These are phyloP conservation scores for Mycosarcoma maydis DNA, from an alignment of 1,284 basidiomycete species.

Conservation along the genomic window DNA sequence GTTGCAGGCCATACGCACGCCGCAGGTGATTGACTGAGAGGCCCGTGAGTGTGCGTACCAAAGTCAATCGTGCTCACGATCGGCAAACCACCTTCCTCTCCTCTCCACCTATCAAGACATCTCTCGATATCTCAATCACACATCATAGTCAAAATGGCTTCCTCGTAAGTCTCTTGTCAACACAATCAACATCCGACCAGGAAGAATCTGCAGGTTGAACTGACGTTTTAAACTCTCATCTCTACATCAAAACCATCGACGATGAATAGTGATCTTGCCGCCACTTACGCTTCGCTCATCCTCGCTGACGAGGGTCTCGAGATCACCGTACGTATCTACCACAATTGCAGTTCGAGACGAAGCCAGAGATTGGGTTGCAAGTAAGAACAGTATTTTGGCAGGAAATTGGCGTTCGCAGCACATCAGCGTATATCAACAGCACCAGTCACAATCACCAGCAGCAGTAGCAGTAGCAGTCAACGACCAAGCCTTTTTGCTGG, in stretches of 20 bases:
- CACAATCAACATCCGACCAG: background rate
- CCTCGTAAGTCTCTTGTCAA: conserved; percentile 35
- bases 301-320: conserved; percentile 91
- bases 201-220: conserved; percentile 9
- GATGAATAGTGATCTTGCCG: conserved; percentile 62
- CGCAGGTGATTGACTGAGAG: background rate
- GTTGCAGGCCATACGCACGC: background rate
- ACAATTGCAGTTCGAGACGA: background rate
- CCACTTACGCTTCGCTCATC: conserved; percentile 79
- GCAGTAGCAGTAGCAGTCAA: conserved; percentile 1
- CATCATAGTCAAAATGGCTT: conserved; percentile 48
- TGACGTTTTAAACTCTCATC: conserved; percentile 3
- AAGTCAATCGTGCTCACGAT: conserved; percentile 35
- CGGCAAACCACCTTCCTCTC: conserved; percentile 3
- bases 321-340: conserved; percentile 78
- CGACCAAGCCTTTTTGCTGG: too few relatives aligned
- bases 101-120: conserved; percentile 40
- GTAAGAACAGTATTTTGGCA: too few relatives aligned
- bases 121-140: conserved; percentile 40
- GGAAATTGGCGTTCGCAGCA: background rate
- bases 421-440: background rate
- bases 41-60: background rate
- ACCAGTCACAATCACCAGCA: background rate
- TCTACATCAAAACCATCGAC: background rate
- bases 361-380: background rate